A percentile compares a stretch with the other conserved stretches of the same genome.
Evolutionary conservation across 805 yeast genomes (phyloP).

Genomic region (Yarrowia hollandica): DNA sequence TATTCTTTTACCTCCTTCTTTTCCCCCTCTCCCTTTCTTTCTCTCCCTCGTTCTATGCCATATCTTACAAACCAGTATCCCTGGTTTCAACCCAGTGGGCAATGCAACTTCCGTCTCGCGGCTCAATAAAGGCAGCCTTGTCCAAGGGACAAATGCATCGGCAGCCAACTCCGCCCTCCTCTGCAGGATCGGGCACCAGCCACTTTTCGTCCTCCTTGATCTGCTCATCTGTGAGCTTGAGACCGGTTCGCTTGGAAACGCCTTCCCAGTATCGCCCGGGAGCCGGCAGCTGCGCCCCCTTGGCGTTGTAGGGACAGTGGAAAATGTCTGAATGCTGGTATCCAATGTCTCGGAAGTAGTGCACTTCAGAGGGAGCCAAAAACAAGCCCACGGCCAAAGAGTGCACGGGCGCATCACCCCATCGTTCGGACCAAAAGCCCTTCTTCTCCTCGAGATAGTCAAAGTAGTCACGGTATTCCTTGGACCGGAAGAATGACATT

Average conservation of each 20-base stretch:
- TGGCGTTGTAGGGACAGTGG: constrained; percentile 78
- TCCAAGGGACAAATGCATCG: constrained; percentile 72
- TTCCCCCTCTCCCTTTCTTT: neutral
- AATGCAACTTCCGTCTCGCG: constrained; percentile 41
- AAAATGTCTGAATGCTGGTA: constrained; percentile 76
- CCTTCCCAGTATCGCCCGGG: constrained; percentile 23
- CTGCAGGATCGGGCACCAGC: constrained; percentile 43
- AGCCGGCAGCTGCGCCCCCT: constrained; percentile 41
- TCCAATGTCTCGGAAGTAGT: constrained; percentile 91
- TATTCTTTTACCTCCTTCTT: neutral
- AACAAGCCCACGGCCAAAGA: constrained; percentile 81
- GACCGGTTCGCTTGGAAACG: constrained; percentile 10
- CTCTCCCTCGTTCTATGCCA: neutral
- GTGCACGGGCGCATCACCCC: constrained; percentile 98
- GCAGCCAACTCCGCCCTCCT: constrained; percentile 69
- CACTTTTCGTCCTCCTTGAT: constrained; percentile 45
- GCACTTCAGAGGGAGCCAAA: constrained; percentile 66
- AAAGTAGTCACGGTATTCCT: constrained; percentile 66
- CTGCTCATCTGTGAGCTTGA: constrained; percentile 37
- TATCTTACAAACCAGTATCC: constrained; percentile 1
- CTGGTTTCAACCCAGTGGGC: constrained; percentile 39
- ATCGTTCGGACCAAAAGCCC: constrained; percentile 87
- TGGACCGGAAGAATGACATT: constrained; percentile 68
- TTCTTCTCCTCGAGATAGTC: constrained; percentile 65
- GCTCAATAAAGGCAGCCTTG: constrained; percentile 41